Evolutionary conservation across 768 basidiomycete genomes (phyloP), one percentile per base, ranked within the genome.

Genomic region (Baorangia bicolor): DNA sequence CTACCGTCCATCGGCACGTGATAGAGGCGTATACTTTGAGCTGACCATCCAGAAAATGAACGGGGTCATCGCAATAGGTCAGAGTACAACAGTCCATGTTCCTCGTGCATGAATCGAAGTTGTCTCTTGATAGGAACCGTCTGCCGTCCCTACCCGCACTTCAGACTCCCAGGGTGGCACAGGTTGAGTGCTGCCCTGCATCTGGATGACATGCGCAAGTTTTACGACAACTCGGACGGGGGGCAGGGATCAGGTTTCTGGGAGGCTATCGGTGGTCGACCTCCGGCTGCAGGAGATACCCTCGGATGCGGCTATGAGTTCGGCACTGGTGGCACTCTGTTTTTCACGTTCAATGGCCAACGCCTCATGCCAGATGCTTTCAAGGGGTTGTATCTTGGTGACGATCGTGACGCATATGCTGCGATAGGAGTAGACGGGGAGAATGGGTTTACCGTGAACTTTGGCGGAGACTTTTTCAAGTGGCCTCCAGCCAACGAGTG

Each of bases 131-230:
- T 44, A 87, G 86, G 87, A 9, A 86, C 83, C 2, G 74, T 84
- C 12, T 87, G 85, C 62, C 74, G 75, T 18, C 86, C 87, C 4
- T 87, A 87, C 60, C 87, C 86, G 0, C 68, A 71, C 1, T 87
- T 81, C 76, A 78, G 86, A 20, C 74, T 87, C n/a, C n/a, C n/a
- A n/a, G n/a, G n/a, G n/a, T n/a, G 87, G 87, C 84, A 89, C 63
- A 73, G 86, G 45, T 73, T 80, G 39, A n/a, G 86, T 51, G 81
- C 82, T 2, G 86, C 79, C 2, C 72, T 87, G 27, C 87, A 88
- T 60, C 77, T 88, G 33, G 87, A n/a, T 64, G 87, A 88, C 69
- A 73, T 85, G 64, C 79, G 84, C 65, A 88, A 87, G 68, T 88
- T 75, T 88, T n/a, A 83, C 55, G 86, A 87, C 61, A 84, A 86